Evolutionary conservation across 1,139 yeast species (phyloP).

Genomic region (Suhomyces wounanorum): DNA sequence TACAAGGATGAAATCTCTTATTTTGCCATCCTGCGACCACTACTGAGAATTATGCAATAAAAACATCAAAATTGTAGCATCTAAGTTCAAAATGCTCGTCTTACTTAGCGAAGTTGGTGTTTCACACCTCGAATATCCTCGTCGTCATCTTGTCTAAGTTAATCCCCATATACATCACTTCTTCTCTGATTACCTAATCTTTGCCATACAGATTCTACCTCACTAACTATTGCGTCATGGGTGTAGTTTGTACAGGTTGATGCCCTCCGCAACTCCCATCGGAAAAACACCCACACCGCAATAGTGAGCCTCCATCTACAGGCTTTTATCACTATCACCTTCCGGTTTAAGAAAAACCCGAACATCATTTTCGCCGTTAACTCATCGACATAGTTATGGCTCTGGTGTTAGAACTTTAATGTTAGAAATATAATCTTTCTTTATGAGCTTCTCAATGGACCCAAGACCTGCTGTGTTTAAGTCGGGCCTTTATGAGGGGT

Average conservation of each 20-base stretch:
- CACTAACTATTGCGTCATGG: constrained; percentile 1
- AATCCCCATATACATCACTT: background rate
- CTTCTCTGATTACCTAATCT: background rate
- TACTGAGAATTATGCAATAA: too few relatives aligned
- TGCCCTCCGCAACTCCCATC: background rate
- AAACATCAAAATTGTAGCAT: too few relatives aligned
- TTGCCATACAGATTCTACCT: background rate
- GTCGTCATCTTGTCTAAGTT: background rate
- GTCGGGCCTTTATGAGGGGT: constrained; percentile 20
- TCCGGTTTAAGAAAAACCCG: constrained; percentile 4
- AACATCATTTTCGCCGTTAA: constrained; percentile 3
- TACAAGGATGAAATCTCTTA: too few relatives aligned
- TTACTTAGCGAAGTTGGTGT: too few relatives aligned
- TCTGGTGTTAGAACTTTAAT: background rate
- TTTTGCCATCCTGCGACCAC: too few relatives aligned
- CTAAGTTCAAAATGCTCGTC: too few relatives aligned
- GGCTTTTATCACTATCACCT: background rate
- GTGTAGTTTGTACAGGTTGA: background rate
- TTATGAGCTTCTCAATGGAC: constrained; percentile 12
- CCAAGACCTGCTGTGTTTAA: constrained; percentile 20
- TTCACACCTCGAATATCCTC: too few relatives aligned
- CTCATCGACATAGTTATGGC: background rate
- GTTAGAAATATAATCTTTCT: background rate
- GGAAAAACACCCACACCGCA: background rate
- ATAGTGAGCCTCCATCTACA: background rate